Base-by-base conservation (phyloP, 176 grass and related monocot genomes). In the Aechmea fasciata region DNA sequence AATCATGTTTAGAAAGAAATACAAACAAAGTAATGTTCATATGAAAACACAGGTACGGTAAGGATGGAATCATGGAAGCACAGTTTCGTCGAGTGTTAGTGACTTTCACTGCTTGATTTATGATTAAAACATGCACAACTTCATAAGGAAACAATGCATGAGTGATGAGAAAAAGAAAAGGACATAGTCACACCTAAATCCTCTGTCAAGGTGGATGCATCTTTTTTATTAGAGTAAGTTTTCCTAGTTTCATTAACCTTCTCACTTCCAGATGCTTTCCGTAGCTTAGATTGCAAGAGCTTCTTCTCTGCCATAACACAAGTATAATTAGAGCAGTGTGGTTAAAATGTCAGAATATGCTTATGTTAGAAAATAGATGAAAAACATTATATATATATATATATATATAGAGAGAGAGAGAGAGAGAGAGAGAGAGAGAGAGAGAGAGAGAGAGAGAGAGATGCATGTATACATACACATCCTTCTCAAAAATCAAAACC, bases 121-220 rank as follows among this genome's bases (percentile, higher is more conserved):
- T 41, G 33, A 5, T 3, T 41, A 41, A 41, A 41, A 41, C 33
- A 41, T 41, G 33, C 33, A 41, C 33, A 41, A 41, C 7, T 33
- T 41, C 13, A 17, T 57, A 17, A 15, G 63, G 13, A 28, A 66
- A 12, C 29, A 66, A 47, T 25, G 26, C 11, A 11, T 47, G 53
- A 57, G 47, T 29, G 54, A 66, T 18, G 48, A 15, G 15, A 80
- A 48, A 68, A 41, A 41, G 69, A 25, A 63, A 80, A 26, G 19
- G 26, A 18, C 41, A 57, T 50, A 69, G 78, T 66, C 65, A 71
- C 73, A 99, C 95, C 87, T 86, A 99, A 71, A 83, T 99, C 87
- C 54, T 84, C 84, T 18, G 90, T 99, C 8, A 77, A 84, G n/a
- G 95, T 99, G 51, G 90, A 88, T 70, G 75, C 87, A 78, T 99